Evolutionary conservation across 2,329 filamentous ascomycete genomes (phyloP), one percentile per base, ranked within the genome.

Genomic region (Xylogone sp.): DNA sequence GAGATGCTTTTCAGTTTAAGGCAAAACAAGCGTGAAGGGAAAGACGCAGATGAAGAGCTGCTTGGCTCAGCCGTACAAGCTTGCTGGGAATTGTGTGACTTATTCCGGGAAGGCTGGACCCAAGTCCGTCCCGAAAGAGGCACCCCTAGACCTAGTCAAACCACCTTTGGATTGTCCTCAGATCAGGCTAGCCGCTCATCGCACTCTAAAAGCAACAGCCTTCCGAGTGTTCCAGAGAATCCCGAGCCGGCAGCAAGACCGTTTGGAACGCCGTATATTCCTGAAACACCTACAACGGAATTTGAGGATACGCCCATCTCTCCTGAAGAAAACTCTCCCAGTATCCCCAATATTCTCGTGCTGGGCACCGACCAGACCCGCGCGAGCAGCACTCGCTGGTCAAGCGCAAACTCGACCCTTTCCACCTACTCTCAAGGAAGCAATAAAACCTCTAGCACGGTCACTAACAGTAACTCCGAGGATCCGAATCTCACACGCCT

Each of bases 1-100:
- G 92, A 96, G 68, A 95, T 95, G 84, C 80, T 97, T 0, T 96
- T 96, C 69, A 95, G 84, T 65, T 78, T 97, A 42, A 85, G 91
- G 2, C 91, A 96, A 62, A 93, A 86, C 67, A 84, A 81, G 56
- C 79, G 87, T 29, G 89, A 94, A 58, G 84, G 83, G 19, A 88
- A 82, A 59, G 73, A 77, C 0, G 77, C 87, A 0, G 90, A 96
- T 57, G 90, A 93, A 63, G 92, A 96, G 63, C 76, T 96, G 0
- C 77, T 97, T 1, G 86, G 88, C 4, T 94, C 90, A 1, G 90
- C 92, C 1, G 88, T 96, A 0, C 91, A 96, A 65, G 90, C 92
- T 13, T 97, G 92, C 67, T 97, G 90, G 90, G 91, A 96, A 59
- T 79, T 97, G 5, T 96, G 90, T 66, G 90, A 97, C 70, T 83